Base-by-base conservation (phyloP, 306 rosid species). In the Rubus parviflorus region DNA sequence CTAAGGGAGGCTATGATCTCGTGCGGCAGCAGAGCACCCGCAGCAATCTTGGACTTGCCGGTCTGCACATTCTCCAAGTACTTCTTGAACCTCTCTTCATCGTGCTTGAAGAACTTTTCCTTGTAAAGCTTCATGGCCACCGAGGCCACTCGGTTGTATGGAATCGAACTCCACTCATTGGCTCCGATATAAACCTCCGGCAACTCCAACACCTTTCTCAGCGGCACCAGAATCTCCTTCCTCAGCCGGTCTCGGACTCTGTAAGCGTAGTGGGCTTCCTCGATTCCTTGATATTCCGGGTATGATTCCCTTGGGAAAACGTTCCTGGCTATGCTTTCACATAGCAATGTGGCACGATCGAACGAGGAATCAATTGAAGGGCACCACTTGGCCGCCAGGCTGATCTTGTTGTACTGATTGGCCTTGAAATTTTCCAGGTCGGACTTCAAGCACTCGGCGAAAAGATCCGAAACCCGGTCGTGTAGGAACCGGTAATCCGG, bases 301-400 rank as follows among this genome's bases (percentile, higher is more conserved):
- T 60, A 46, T 7, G 47, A 80, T 42, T 84, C 81, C 0, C 84
- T 72, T 3, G 91, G 89, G 75, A 87, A 91, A 4, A 91, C 16
- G 72, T 80, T 89, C 81, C 80, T 86, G 0, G 90, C 90, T 0
- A 89, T 81, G 76, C 87, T 77, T 68, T 91, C 96, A 12, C 96
- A 91, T 1, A 91, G 66, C 70, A 91, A 62, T 0, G 90, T 86
- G 1, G 88, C 81, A 0, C 80, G 86, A 11, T 91, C 92, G 23
- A 86, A 91, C 0, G 92, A 91, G 0, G 89, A 89, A 25, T 89
- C 92, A 5, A 86, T 72, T 0, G 91, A 87, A 38, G 96, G 96
- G 20, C 96, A 91, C 96, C 93, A 91, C 19, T 89, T 89, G 0
- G 91, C 89, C 17, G 96, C 90, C 30, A 91, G 86, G 67, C 89